Evolutionary conservation across 2,329 filamentous ascomycete species (phyloP).

Genomic region (Trichophyton mentagrophytes): DNA sequence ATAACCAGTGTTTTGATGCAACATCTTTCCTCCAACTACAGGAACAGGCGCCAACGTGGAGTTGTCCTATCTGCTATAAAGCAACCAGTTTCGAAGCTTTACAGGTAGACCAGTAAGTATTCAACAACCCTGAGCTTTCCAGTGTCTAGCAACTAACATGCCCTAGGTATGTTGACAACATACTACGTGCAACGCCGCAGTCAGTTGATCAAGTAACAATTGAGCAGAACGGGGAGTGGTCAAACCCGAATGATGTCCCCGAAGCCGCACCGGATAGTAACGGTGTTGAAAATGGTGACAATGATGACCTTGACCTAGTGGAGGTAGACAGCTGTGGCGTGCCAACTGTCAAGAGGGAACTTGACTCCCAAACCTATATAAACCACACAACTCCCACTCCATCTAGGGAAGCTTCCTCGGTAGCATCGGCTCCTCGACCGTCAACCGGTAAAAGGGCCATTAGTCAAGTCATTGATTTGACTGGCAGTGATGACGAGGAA

Average conservation of each 20-base stretch:
- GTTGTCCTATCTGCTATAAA: slow-evolving; percentile 89
- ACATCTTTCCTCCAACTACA: slow-evolving; percentile 85
- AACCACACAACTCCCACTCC: slow-evolving; percentile 21
- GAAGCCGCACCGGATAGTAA: slow-evolving; percentile 26
- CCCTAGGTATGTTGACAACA: slow-evolving; percentile 69
- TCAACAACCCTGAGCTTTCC: not conserved
- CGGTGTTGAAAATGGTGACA: slow-evolving; percentile 29
- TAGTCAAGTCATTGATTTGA: slow-evolving; percentile 42
- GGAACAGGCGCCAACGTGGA: slow-evolving; percentile 92
- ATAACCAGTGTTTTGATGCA: slow-evolving; percentile 92
- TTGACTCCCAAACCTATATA: slow-evolving; percentile 15
- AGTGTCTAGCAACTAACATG: slow-evolving; percentile 8
- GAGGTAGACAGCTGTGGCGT: slow-evolving; percentile 34
- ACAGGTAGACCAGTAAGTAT: slow-evolving; percentile 68
- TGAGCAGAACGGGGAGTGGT: slow-evolving; percentile 76
- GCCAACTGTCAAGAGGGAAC: slow-evolving; percentile 28
- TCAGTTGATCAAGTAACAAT: slow-evolving; percentile 76
- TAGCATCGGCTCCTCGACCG: slow-evolving; percentile 24
- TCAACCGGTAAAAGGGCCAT: slow-evolving; percentile 36
- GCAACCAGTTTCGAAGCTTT: slow-evolving; percentile 65
- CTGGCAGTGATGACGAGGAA: slow-evolving; percentile 40
- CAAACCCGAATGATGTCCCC: slow-evolving; percentile 32
- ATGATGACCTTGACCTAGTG: slow-evolving; percentile 40
- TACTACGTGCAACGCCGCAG: slow-evolving; percentile 58
- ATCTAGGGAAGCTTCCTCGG: slow-evolving; percentile 28